These are phyloP conservation scores for Corniculantispora saksenae DNA, from an alignment of 2,329 filamentous ascomycete genomes.

Conservation along the genomic window DNA sequence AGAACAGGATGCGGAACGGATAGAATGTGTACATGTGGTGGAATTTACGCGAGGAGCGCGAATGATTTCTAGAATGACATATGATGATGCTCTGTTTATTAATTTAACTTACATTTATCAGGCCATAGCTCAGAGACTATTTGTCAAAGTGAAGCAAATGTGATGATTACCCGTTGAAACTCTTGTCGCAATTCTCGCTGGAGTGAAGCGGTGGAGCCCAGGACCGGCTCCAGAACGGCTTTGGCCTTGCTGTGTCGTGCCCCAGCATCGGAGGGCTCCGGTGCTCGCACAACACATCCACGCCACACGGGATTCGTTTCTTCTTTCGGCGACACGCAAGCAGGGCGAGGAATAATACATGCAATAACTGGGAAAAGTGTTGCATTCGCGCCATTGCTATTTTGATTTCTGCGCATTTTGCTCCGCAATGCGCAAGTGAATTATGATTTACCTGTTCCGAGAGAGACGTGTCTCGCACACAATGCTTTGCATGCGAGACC, in stretches of 20 bases:
- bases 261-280: not conserved
- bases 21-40: not conserved
- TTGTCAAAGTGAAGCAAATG: too few relatives aligned
- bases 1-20: not conserved
- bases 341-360: too few relatives aligned
- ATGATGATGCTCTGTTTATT: too few relatives aligned
- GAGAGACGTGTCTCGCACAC: too few relatives aligned
- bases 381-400: too few relatives aligned
- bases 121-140: not conserved
- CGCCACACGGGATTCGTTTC: not conserved
- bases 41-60: not conserved
- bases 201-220: not conserved
- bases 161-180: too few relatives aligned
- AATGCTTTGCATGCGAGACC: too few relatives aligned
- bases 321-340: not conserved
- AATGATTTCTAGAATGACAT: not conserved
- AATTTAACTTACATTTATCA: not conserved
- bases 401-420: too few relatives aligned
- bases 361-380: too few relatives aligned
- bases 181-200: not conserved
- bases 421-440: too few relatives aligned
- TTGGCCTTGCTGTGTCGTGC: not conserved
- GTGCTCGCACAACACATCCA: not conserved
- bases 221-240: not conserved
- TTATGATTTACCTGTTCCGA: too few relatives aligned